Base-by-base conservation (phyloP, 2,329 filamentous ascomycete species). In the Monosporascus sp. region DNA sequence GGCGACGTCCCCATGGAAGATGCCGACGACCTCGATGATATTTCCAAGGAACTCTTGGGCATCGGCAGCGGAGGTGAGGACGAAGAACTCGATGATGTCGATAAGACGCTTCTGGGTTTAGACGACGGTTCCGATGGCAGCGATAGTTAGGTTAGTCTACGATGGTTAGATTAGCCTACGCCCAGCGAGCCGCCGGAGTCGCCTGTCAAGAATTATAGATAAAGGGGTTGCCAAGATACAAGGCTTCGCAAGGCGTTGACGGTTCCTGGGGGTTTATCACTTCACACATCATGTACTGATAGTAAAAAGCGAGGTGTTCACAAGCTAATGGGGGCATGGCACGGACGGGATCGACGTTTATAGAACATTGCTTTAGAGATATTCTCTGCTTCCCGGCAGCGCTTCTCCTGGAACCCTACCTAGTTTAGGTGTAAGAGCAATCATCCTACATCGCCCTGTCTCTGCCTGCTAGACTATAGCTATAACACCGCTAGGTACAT, bases 21-120 rank as follows among this genome's bases (percentile, higher is more conserved):
- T 52, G 76, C 71, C 7, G 77, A 81, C 41, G 77, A 77, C 46
- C 72, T 82, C 54, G 80, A 81, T 51, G 80, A 84, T 28, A 77
- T 76, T 50, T 77, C 82, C 17, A 76, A 79, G 61, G 80, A 81
- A 50, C 65, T 78, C 15, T 63, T 78, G 4, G 77, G 74, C 14
- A 58, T 78, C 37, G 78, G 70, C 2, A 74, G 69, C 48, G 74
- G 77, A 48, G 78, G 78, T 8, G 74, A 73, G 11, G 77, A 76
- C 20, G 75, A 77, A 37, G 76, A 66, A 46, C 61, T 68, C 37
- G 65, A 69, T 37, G 61, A 64, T 37, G 62, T 67, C 17, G 65
- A 68, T 37, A 68, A 67, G 59, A 65, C 63, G 31, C 55, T 68
- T 26, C 53, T 68, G n/a, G 66, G 66, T n/a, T 56, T 68, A 8